Evolutionary conservation across 2,329 filamentous ascomycete species (phyloP), one percentile per base, ranked within the genome.

Genomic region (Pseudogymnoascus sp.): DNA sequence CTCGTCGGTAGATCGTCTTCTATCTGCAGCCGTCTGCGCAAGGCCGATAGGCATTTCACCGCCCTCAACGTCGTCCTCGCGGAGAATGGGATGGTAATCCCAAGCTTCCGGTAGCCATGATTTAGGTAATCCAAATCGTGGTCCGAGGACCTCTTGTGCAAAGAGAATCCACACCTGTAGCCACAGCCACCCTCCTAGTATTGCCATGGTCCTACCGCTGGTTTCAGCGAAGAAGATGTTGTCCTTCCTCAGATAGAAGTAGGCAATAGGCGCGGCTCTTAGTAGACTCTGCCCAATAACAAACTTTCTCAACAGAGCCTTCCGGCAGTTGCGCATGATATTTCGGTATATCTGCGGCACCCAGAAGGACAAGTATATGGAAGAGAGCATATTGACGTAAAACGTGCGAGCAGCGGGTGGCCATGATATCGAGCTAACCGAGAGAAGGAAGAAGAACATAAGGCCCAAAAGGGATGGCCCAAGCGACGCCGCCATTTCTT

Each of bases 11-110:
- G 48, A 55, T 74, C 64, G 77, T 75, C 58, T 76, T 13, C 75
- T 39, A 74, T 73, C 60, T 67, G 68, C 29, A 52, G 60, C 55
- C 5, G 66, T 66, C 59, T 70, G 69, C 4, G 84, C 79, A 13
- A 91, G 81, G 0, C 92, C 91, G 63, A 96, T 89, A 0, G 92
- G 92, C 65, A 96, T 75, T 1, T 86, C 87, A 18, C 88, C 90
- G 15, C 89, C 85, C 76, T 96, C 89, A 52, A 90, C 75, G 63
- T 87, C 88, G 65, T 96, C 92, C 69, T 92, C 89, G 29, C 90
- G 85, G 21, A 99, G 79, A 2, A 96, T 81, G 0, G 92, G 93
- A 73, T 99, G 93, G 72, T 99, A 99, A 71, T 99, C 93, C 82
- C 96, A 99, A 0, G 89, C 90, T 62, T 86, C 82, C n/a, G 84